Evolutionary conservation across 1,139 yeast species (phyloP).

Genomic region (Meyerozyma carpophila): DNA sequence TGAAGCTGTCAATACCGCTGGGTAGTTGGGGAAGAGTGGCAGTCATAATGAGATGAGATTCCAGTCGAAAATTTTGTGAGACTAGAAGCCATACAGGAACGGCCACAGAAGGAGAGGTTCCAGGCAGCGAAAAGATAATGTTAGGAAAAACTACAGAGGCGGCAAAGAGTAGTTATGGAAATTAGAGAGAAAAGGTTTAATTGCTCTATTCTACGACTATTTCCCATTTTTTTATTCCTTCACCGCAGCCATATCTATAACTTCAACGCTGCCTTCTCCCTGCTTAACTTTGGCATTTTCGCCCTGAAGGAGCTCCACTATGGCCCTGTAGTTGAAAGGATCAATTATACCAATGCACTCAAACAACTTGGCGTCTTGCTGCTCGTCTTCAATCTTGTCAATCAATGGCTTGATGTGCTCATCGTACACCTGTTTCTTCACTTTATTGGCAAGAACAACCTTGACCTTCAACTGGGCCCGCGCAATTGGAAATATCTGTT

Average conservation of each 20-base stretch:
- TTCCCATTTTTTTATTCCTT: slow-evolving; percentile 32
- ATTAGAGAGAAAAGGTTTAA: no score
- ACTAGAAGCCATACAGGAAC: background rate
- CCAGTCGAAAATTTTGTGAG: background rate
- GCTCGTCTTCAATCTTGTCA: slow-evolving; percentile 52
- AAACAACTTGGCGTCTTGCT: slow-evolving; percentile 43
- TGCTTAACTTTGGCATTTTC: slow-evolving; percentile 41
- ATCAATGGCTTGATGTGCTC: slow-evolving; percentile 48
- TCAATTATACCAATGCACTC: slow-evolving; percentile 74
- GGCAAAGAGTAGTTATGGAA: no score
- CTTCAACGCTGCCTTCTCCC: slow-evolving; percentile 70
- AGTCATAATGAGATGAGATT: slow-evolving; percentile 17
- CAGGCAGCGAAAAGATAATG: background rate
- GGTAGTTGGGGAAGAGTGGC: slow-evolving; percentile 36
- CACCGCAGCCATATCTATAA: slow-evolving; percentile 84
- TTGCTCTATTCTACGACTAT: no score
- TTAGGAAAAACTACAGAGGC: no score
- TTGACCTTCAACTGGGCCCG: slow-evolving; percentile 91
- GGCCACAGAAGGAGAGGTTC: background rate
- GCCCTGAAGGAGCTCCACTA: slow-evolving; percentile 59
- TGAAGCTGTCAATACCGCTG: slow-evolving; percentile 46
- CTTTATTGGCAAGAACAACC: slow-evolving; percentile 46
- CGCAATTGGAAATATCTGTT: slow-evolving; percentile 86
- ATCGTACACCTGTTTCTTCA: slow-evolving; percentile 39
- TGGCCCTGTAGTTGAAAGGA: slow-evolving; percentile 75